phyloP scores from a whole-genome alignment of 108 stramenopile genomes.

The Cyclotella choctawhatcheeana region DNA sequence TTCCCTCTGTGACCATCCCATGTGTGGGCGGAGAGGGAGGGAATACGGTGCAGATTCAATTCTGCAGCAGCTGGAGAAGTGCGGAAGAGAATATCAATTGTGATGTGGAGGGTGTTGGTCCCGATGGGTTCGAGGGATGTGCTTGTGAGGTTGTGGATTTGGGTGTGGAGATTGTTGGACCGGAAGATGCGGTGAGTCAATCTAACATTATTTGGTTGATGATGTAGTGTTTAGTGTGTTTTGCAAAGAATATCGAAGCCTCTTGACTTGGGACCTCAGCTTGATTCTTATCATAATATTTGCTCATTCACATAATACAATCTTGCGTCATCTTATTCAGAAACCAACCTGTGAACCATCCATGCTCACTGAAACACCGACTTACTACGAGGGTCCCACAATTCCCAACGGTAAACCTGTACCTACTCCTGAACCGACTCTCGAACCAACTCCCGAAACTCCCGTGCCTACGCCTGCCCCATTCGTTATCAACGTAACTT shows the following conservation, averaged over 20 bases:
- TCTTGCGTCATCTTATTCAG: too few species aligned
- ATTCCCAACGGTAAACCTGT: neutral
- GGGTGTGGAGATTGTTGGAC: constrained; percentile 16
- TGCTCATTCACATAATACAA: neutral
- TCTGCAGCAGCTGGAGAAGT: constrained; percentile 7
- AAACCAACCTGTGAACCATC: constrained; percentile 5
- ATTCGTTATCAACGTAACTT: neutral
- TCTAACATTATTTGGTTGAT: too few species aligned
- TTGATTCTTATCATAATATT: neutral
- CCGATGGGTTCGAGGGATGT: constrained; percentile 5
- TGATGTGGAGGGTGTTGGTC: constrained; percentile 6
- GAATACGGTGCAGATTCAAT: constrained; percentile 3
- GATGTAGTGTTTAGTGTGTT: neutral
- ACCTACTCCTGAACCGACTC: neutral
- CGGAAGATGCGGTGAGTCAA: constrained; percentile 8
- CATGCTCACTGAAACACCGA: neutral
- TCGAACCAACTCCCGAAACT: neutral
- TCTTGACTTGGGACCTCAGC: too few species aligned
- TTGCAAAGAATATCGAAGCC: too few species aligned
- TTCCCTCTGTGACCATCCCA: neutral
- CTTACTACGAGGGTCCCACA: neutral
- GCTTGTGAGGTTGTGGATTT: constrained; percentile 23
- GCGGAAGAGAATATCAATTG: neutral
- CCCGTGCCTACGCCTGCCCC: constrained; percentile 8
- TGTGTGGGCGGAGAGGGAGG: neutral